Percentiles rank a stretch among this genome's conserved stretches.
Conservation (phyloP, 1,284 basidiomycete species). For the Marasmius fiardii region DNA sequence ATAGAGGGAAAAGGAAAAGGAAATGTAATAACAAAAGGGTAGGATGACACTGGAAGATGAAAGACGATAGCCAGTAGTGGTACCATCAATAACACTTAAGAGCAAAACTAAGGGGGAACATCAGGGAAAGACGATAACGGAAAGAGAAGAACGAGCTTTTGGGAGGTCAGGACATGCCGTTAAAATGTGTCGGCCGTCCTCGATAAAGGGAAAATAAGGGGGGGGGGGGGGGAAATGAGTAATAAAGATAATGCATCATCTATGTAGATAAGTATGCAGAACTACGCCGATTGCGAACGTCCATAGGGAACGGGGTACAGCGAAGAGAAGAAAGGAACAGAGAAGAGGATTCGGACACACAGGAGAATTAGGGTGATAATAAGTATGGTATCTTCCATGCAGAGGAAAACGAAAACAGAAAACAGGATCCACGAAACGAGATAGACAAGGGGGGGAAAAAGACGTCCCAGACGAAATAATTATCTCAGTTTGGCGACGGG, state of each 20-base stretch:
- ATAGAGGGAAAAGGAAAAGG: slow-evolving; percentile 2
- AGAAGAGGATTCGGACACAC: not conserved
- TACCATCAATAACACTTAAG: not conserved
- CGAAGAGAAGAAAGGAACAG: not conserved
- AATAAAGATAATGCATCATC: slow-evolving; percentile 1
- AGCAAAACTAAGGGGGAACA: not conserved
- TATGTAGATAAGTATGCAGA: not conserved
- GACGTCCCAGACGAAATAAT: not conserved
- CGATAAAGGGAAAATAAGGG: not conserved
- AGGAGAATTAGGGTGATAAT: slow-evolving; percentile 3
- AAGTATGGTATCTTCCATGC: not conserved
- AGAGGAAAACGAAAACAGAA: not conserved
- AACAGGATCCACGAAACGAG: not conserved
- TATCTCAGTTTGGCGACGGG: slow-evolving; percentile 10
- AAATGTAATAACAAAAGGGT: not conserved
- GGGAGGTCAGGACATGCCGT: not conserved
- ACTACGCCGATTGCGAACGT: not conserved
- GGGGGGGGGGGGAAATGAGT: not conserved
- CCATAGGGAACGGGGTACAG: slow-evolving; percentile 4
- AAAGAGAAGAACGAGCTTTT: not conserved
- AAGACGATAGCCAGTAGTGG: not conserved
- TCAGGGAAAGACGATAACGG: slow-evolving; percentile 2
- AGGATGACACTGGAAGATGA: not conserved
- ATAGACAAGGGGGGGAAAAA: not conserved
- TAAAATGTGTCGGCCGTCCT: not conserved